Base-by-base conservation (phyloP, 768 basidiomycete species). In the Suillus alpinus region DNA sequence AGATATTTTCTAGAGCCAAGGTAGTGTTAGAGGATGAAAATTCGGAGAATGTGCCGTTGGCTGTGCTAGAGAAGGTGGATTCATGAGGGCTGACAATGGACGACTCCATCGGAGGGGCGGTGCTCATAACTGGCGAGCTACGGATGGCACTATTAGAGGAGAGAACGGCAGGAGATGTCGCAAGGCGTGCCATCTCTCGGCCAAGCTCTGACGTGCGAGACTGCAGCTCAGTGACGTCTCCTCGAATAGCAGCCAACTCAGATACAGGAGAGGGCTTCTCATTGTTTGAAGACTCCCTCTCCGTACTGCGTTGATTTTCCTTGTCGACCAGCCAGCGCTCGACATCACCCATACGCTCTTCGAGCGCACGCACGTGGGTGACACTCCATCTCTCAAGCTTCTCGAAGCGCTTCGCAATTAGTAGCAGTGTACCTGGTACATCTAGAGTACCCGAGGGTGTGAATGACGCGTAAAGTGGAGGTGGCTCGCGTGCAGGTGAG, bases 301-400 rank as follows among this genome's bases (percentile, higher is more conserved):
- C 75, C 26, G 78, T 71, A 18, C 47, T 43, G 13, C 73, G 67
- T 66, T 87, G 86, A 61, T 80, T 86, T 75, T 94, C 91, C 69
- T 89, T 92, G 62, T 92, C 91, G 6, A 94, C 92, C 9, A 94
- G 78, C 90, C 91, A 94, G 49, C 86, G 81, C 69, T 94, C 92
- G n/a, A 94, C 92, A 59, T 94, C 92, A 62, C 87, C 86, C 92
- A 94, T 94, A 36, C 92, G 83, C 20, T 94, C 92, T 65, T 94
- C 92, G n/a, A 94, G 76, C 1, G 92, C 92, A 58, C 92, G 86
- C 3, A 93, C 91, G 66, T 94, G 92, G 6, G 90, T 86, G 3
- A 94, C 91, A 0, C 92, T 89, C 92, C 92, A 94, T 63, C 89
- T 89, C 69, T 94, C 92, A 13, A 94, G 81, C 70, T 94, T 94